phyloP scores from a whole-genome alignment of 805 yeast species.

The Saccharomycopsis malanga region DNA sequence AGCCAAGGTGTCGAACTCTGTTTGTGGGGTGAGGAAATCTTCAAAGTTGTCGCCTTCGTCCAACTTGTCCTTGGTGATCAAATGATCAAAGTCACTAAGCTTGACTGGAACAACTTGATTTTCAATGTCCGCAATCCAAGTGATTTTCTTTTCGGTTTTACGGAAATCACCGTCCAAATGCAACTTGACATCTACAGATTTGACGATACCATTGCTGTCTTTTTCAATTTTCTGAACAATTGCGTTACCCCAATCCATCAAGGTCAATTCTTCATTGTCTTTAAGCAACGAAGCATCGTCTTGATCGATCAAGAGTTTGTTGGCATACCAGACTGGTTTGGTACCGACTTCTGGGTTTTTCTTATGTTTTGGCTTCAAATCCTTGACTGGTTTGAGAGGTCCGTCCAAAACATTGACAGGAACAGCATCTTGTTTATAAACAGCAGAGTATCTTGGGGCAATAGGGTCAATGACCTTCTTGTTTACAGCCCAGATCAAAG shows the following conservation, averaged over 20 bases:
- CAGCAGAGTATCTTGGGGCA: slow-evolving; percentile 92
- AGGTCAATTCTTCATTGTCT: slow-evolving; percentile 86
- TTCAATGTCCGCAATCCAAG: slow-evolving; percentile 85
- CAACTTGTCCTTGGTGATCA: slow-evolving; percentile 89
- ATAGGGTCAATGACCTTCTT: slow-evolving; percentile 95
- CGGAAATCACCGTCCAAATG: slow-evolving; percentile 95
- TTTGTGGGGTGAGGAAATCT: slow-evolving; percentile 80
- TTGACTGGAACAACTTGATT: slow-evolving; percentile 62
- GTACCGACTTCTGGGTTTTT: slow-evolving; percentile 87
- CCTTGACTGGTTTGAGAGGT: slow-evolving; percentile 54
- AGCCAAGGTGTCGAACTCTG: slow-evolving; percentile 76
- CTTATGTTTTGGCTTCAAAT: slow-evolving; percentile 87
- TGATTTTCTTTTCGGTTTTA: slow-evolving; percentile 88
- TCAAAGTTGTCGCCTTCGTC: slow-evolving; percentile 93
- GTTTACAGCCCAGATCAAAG: slow-evolving; percentile 94
- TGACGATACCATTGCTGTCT: slow-evolving; percentile 48
- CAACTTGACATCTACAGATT: slow-evolving; percentile 64
- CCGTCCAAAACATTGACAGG: slow-evolving; percentile 60
- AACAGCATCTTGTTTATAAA: slow-evolving; percentile 58
- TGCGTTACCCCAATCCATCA: slow-evolving; percentile 98
- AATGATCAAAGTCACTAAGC: slow-evolving; percentile 86
- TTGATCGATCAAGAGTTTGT: slow-evolving; percentile 71
- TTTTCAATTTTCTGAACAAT: slow-evolving; percentile 65
- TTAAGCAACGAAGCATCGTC: slow-evolving; percentile 67
- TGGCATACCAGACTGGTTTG: slow-evolving; percentile 65